These are phyloP conservation scores for Trypanosoma theileri DNA, from an alignment of 208 protist genomes.

Conservation along the genomic window DNA sequence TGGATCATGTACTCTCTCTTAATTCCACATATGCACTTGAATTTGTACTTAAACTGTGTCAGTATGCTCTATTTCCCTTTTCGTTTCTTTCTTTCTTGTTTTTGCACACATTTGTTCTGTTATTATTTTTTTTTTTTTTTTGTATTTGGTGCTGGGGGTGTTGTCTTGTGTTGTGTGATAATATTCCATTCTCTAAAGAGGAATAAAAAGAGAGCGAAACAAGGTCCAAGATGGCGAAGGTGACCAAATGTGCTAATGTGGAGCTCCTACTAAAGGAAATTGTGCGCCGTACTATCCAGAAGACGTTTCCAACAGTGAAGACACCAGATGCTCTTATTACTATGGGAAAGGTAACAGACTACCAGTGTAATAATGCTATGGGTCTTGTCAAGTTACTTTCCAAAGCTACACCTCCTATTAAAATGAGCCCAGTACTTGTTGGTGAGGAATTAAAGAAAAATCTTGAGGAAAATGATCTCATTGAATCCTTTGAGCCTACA, in stretches of 20 bases:
- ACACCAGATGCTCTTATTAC: conserved; percentile 73
- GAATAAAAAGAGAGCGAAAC: neutral
- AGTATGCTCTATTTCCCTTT: neutral
- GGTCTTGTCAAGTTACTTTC: conserved; percentile 86
- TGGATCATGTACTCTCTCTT: neutral
- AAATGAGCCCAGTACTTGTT: conserved; percentile 80
- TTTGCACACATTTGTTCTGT: neutral
- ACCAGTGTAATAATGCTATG: conserved; percentile 96
- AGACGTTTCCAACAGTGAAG: conserved; percentile 75
- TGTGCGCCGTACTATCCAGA: conserved; percentile 64
- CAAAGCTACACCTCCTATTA: conserved; percentile 71
- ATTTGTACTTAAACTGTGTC: neutral
- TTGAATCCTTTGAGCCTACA: conserved; percentile 82
- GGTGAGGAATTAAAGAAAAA: conserved; percentile 84
- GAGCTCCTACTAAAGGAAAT: conserved; percentile 85
- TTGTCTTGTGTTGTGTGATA: neutral
- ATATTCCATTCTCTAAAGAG: neutral
- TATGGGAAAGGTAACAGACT: conserved; percentile 85
- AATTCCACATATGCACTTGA: no score
- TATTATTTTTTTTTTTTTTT: conserved; percentile 7
- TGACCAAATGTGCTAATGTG: conserved; percentile 46
- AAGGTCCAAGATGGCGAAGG: conserved; percentile 14
- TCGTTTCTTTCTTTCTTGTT: conserved; percentile 1
- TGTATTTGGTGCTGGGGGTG: neutral
- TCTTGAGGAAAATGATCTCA: conserved; percentile 80